Evolutionary conservation across 2,329 filamentous ascomycete species (phyloP).

Genomic region (Magnaporthiopsis incrustans): DNA sequence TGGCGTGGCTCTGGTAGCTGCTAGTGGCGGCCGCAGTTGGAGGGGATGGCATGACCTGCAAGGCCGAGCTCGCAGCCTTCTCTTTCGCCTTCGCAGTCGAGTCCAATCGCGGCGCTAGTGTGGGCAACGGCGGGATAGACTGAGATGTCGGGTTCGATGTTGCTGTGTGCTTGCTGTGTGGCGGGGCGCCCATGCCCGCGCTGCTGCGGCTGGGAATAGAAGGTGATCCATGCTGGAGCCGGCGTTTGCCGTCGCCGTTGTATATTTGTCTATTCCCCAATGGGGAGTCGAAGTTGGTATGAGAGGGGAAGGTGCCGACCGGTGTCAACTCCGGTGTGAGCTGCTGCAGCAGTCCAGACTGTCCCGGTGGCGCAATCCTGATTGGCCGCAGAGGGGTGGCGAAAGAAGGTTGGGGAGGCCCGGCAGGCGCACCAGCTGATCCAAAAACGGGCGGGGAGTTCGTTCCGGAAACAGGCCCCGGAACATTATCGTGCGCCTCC

Average conservation of each 20-base stretch:
- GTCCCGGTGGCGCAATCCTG: background rate
- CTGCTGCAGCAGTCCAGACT: background rate
- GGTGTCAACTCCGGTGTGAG: background rate
- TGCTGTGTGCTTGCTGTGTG: background rate
- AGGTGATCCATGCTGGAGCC: background rate
- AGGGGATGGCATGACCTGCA: no score
- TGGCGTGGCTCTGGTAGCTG: no score
- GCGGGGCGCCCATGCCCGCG: background rate
- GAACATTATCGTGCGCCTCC: background rate
- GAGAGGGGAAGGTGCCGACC: no score
- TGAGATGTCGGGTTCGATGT: no score
- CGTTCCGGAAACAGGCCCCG: background rate
- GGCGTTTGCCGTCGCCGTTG: background rate
- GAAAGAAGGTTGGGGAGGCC: no score
- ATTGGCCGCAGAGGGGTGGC: background rate
- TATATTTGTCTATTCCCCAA: background rate
- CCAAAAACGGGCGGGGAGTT: background rate
- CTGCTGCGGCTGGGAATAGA: background rate
- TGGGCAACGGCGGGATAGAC: no score
- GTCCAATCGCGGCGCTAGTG: no score
- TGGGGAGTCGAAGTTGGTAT: background rate
- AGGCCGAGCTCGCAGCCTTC: no score
- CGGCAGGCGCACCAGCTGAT: background rate
- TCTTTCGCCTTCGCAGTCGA: no score
- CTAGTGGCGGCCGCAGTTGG: no score